Percentiles rank a stretch among this genome's conserved stretches.
phyloP scores from a whole-genome alignment of 2,329 filamentous ascomycete species.

The Zopfia rhizophila region DNA sequence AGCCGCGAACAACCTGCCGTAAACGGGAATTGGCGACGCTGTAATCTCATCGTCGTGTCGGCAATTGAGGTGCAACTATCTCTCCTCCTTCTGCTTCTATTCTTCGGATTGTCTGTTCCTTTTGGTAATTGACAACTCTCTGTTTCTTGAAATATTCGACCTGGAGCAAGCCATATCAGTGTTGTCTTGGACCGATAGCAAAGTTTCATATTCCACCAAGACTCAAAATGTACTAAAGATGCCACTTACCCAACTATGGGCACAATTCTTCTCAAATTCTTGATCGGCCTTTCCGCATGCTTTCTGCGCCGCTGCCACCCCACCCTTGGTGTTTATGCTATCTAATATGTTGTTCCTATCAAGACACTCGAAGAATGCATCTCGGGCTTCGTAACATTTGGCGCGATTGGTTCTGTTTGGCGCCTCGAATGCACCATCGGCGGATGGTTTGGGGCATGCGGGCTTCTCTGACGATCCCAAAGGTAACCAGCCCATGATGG shows the following conservation, averaged over 20 bases:
- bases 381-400: conserved; percentile 89
- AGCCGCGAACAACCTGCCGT: neutral
- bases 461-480: conserved; percentile 50
- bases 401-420: conserved; percentile 86
- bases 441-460: conserved; percentile 54
- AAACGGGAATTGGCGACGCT: neutral
- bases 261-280: conserved; percentile 86
- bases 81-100: conserved; percentile 57
- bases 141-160: conserved; percentile 98
- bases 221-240: neutral
- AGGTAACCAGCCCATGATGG: conserved; percentile 65
- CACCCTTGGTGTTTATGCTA: conserved; percentile 67
- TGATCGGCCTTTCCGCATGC: conserved; percentile 69
- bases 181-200: neutral
- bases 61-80: conserved; percentile 46
- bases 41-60: conserved; percentile 17
- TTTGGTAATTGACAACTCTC: conserved; percentile 90
- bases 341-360: conserved; percentile 86
- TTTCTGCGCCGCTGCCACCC: conserved; percentile 58
- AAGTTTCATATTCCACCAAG: neutral
- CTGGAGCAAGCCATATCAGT: conserved; percentile 56
- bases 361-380: conserved; percentile 88
- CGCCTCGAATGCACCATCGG: conserved; percentile 71
- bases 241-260: conserved; percentile 83
- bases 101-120: conserved; percentile 71